Evolutionary conservation across 371 early-diverging fungal species (phyloP).

Genomic region (Cokeromyces recurvatus): DNA sequence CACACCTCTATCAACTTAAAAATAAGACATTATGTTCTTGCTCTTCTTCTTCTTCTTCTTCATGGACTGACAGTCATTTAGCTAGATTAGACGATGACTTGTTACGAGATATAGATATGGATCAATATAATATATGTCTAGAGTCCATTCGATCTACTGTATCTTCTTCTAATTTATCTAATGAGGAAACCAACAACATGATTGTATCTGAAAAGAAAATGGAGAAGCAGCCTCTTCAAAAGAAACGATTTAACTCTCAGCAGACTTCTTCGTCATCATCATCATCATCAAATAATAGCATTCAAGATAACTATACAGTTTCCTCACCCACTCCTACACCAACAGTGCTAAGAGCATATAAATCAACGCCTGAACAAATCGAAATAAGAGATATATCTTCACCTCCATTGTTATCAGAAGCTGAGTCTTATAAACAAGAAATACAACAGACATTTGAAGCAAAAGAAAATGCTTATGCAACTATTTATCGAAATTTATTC

Average conservation of each 20-base stretch:
- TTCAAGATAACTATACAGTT: no score
- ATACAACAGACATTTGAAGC: conserved; percentile 1
- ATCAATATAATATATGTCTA: no score
- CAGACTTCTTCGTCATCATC: not conserved
- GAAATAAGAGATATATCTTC: no score
- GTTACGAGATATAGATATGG: no score
- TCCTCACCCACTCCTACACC: no score
- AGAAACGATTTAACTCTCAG: not conserved
- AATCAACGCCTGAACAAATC: not conserved
- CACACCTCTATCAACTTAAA: not conserved
- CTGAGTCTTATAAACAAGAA: conserved; percentile 4
- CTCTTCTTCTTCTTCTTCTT: not conserved
- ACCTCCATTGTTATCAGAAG: conserved; percentile 5
- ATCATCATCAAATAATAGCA: not conserved
- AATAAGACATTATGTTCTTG: not conserved
- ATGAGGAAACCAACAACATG: no score
- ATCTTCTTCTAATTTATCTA: no score
- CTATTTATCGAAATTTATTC: conserved; percentile 2
- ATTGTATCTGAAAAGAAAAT: not conserved
- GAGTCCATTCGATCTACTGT: not conserved
- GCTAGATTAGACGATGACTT: no score
- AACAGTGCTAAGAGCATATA: no score
- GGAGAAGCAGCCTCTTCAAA: not conserved
- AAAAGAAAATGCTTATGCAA: not conserved
- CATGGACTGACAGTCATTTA: not conserved